Percentiles rank a stretch among this genome's conserved stretches.
phyloP scores from a whole-genome alignment of 495 filamentous ascomycete species.

The Penicillium cataractarum region DNA sequence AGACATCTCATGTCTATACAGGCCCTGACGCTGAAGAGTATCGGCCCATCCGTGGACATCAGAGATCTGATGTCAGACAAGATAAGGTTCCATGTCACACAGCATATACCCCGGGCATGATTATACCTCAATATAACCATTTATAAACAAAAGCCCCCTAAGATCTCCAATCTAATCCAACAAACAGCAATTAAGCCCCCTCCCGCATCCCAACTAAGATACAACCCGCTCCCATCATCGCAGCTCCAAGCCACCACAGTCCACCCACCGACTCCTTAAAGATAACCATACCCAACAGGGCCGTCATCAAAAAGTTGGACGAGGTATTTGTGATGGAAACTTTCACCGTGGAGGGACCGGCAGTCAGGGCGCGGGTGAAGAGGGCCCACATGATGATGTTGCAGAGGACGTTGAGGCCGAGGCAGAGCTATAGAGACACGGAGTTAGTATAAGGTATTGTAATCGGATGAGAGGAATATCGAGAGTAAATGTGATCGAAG shows the following conservation, averaged over 20 bases:
- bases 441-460: slow-evolving; percentile 11
- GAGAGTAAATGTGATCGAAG: not conserved
- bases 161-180: not conserved
- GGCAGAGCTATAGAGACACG: slow-evolving; percentile 65
- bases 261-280: slow-evolving; percentile 73
- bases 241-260: slow-evolving; percentile 88
- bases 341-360: slow-evolving; percentile 81
- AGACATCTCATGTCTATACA: not conserved
- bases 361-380: slow-evolving; percentile 78
- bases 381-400: slow-evolving; percentile 96
- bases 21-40: not conserved
- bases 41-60: not conserved
- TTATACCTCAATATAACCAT: not conserved
- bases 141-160: not conserved
- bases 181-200: slow-evolving; percentile 38
- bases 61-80: not conserved
- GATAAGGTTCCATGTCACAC: not conserved
- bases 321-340: slow-evolving; percentile 93
- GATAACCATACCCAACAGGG: slow-evolving; percentile 75
- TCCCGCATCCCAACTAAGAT: slow-evolving; percentile 87
- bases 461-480: not conserved
- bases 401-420: slow-evolving; percentile 84
- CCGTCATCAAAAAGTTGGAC: slow-evolving; percentile 89
- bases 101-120: not conserved
- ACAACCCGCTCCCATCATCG: slow-evolving; percentile 83